Evolutionary conservation across 371 early-diverging fungal species (phyloP).

Genomic region (Mucor indicus): DNA sequence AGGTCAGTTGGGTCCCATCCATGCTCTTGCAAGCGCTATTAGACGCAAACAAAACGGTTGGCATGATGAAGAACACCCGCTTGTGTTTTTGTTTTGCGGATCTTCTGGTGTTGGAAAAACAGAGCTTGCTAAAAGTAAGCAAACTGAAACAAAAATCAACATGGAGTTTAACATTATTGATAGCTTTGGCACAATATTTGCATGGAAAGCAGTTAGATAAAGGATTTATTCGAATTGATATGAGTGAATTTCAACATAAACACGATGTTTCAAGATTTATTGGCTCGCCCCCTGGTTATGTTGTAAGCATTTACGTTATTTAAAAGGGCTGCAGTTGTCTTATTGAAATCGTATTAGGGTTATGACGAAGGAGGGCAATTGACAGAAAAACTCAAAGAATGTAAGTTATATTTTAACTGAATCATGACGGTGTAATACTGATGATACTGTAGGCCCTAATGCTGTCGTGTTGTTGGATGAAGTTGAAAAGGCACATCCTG

Average conservation of each 20-base stretch:
- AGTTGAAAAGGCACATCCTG: conserved; percentile 72
- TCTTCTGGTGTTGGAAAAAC: conserved; percentile 77
- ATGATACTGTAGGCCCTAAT: conserved; percentile 45
- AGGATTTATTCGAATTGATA: conserved; percentile 65
- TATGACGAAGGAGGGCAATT: conserved; percentile 71
- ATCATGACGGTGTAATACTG: background rate
- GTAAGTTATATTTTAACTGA: conserved; percentile 14
- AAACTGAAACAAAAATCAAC: background rate
- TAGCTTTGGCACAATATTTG: conserved; percentile 47
- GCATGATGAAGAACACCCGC: conserved; percentile 62
- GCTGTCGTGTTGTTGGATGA: conserved; percentile 56
- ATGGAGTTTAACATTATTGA: conserved; percentile 8
- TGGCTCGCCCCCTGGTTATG: conserved; percentile 71
- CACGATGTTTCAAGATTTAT: conserved; percentile 66
- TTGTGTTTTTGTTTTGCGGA: conserved; percentile 73
- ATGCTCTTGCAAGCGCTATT: conserved; percentile 61
- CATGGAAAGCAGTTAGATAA: conserved; percentile 49
- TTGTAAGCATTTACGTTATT: conserved; percentile 46
- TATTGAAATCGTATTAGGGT: conserved; percentile 23
- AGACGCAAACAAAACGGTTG: conserved; percentile 66
- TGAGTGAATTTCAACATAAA: conserved; percentile 69
- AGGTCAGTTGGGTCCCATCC: conserved; percentile 68
- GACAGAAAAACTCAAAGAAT: conserved; percentile 66
- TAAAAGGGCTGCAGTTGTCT: no score
- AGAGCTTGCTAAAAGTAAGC: conserved; percentile 62